Evolutionary conservation across 805 yeast genomes (phyloP), one percentile per base, ranked within the genome.

Genomic region (Teunomyces aglyptinius): DNA sequence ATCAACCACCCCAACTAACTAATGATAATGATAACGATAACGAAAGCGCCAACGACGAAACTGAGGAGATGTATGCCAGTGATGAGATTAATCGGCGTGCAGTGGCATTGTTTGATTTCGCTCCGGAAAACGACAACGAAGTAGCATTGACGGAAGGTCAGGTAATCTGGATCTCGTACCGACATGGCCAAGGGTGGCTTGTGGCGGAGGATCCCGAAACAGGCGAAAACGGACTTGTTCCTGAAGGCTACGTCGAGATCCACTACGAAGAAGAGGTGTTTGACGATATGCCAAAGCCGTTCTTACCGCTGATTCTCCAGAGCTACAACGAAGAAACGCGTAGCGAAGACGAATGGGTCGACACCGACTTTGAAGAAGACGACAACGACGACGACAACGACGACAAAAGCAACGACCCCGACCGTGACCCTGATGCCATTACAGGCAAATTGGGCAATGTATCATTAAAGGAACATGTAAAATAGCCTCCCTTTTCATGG

Each of bases 131-230:
- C 64, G 96, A 89, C 56, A 94, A 94, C 64, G 99, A 94, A 59
- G 80, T 91, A 38, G 80, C 77, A 8, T 69, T 94, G 27, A 67
- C 59, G 11, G 95, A 86, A 56, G 96, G 96, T 29, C 97, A 94
- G 65, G 64, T 81, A 11, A 81, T 94, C 2, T 85, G 90, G 80
- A 86, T 94, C 26, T 82, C 85, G 49, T 92, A 91, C 64, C 81
- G 95, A 47, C 96, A 92, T 63, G 98, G 98, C 20, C 97, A 92
- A 63, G 99, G 99, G 6, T 94, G 99, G 99, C 76, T 94, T 3
- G 97, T 94, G 43, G 98, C 97, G 0, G 83, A 81, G 55, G 90
- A 89, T 58, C 85, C 88, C 1, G 73, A 60, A 22, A 76, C 86
- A 2, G 89, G 89, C 1, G 86, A 83, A 51, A 87, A 95, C 10